phyloP scores from a whole-genome alignment of 371 early-diverging fungal species.

The Aphelidium insulamus region DNA sequence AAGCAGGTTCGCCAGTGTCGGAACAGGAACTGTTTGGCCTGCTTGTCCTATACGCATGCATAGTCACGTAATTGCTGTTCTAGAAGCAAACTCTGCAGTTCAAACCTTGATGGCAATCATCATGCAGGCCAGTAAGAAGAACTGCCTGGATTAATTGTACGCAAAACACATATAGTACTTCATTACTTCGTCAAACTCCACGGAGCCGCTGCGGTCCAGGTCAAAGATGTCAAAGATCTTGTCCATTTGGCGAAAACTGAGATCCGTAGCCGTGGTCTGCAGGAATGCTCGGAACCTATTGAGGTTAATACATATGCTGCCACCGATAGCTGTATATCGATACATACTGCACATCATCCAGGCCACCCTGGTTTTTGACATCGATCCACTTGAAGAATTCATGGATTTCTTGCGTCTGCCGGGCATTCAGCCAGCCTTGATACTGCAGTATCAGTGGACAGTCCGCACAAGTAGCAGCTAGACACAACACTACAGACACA shows the following conservation, averaged over 20 bases:
- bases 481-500: background rate
- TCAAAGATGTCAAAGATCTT: slow-evolving; percentile 21
- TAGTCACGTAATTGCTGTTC: background rate
- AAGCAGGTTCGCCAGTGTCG: slow-evolving; percentile 23
- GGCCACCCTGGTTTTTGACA: slow-evolving; percentile 10
- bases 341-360: slow-evolving; percentile 15
- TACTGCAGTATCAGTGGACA: background rate
- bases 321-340: too few relatives aligned
- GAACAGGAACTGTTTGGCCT: slow-evolving; percentile 18
- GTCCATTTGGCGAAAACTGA: slow-evolving; percentile 9
- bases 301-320: too few relatives aligned
- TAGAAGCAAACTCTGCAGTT: too few relatives aligned
- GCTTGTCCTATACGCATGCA: slow-evolving; percentile 7
- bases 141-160: background rate
- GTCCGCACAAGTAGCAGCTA: background rate
- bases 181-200: slow-evolving; percentile 18
- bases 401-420: slow-evolving; percentile 9
- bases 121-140: too few relatives aligned
- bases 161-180: background rate
- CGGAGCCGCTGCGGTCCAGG: slow-evolving; percentile 14
- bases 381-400: slow-evolving; percentile 15
- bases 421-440: slow-evolving; percentile 12
- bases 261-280: slow-evolving; percentile 9
- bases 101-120: too few relatives aligned
- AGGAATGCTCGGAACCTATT: slow-evolving; percentile 12